Base-by-base conservation (phyloP, 1,284 basidiomycete genomes). In the Heterobasidion parviporum region DNA sequence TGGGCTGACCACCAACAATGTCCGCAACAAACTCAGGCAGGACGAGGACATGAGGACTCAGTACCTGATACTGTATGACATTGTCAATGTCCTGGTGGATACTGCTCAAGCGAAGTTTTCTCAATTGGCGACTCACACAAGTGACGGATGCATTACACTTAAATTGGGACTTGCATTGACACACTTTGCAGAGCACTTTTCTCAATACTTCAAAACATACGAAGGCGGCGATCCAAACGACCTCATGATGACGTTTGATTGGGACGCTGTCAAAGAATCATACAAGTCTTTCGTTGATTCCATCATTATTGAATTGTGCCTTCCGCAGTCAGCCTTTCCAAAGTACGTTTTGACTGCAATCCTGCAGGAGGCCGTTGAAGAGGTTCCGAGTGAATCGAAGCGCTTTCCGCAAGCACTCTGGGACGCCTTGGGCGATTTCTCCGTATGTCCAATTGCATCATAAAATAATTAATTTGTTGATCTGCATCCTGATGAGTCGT, bases 241-340 rank as follows among this genome's bases (percentile, higher is more conserved):
- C 53, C 72, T 68, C 8, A 74, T 74, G 54, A 67, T 80, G 48
- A 69, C 76, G 6, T 91, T 91, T 65, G 82, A 89, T 61, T 83
- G 78, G 76, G 70, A 66, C 8, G 74, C 73, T 48, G 68, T 89
- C 54, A 80, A 81, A 60, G 72, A 74, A 32, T 80, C 83, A 43
- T 81, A 85, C 62, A 77, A 77, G 61, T 90, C 87, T 2, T 91
- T 88, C 71, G 67, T 90, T 47, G 89, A 90, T 66, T 88, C 86
- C 1, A 86, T 90, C 56, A 78, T 91, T 59, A 79, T 91, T 58
- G 89, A 91, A 64, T 68, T 91, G 2, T 87, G 83, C 63, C 82
- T 91, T 59, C 88, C 88, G 5, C 68, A 74, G 48, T 82, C 83
- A 1, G 71, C 73, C 0, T 86, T 85, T 66, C 84, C 87, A 2